Evolutionary conservation across 1,139 yeast species (phyloP).

Genomic region (Suhomyces panamericanus): DNA sequence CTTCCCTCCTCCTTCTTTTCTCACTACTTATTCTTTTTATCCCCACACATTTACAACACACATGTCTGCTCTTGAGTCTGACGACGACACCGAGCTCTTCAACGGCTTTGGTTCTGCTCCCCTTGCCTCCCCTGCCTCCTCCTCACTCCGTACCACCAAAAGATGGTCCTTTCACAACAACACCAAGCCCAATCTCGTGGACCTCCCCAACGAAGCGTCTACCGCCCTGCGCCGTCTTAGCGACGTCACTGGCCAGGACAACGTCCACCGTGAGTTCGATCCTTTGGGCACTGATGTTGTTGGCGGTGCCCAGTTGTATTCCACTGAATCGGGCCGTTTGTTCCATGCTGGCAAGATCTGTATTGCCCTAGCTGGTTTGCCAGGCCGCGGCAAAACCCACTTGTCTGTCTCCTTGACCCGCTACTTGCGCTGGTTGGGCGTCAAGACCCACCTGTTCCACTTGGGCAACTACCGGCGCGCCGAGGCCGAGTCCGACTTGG

Average conservation of each 20-base stretch:
- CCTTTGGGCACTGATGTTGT: conserved; percentile 53
- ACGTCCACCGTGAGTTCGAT: conserved; percentile 54
- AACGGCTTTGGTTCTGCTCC: conserved; percentile 45
- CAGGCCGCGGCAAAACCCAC: conserved; percentile 96
- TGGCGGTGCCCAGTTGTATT: conserved; percentile 71
- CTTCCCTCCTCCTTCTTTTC: background rate
- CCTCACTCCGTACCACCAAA: conserved; percentile 34
- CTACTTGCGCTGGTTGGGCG: conserved; percentile 93
- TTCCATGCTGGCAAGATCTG: conserved; percentile 96
- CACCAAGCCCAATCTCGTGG: conserved; percentile 40
- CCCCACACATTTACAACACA: background rate
- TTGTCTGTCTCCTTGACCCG: conserved; percentile 88
- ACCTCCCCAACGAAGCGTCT: conserved; percentile 30
- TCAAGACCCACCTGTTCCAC: conserved; percentile 87
- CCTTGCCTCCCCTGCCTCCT: conserved; percentile 23
- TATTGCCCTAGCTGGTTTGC: conserved; percentile 87
- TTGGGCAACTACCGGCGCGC: conserved; percentile 88
- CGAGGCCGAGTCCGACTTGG: conserved; percentile 52
- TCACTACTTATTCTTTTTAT: background rate
- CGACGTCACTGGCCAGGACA: conserved; percentile 49
- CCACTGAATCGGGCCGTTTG: conserved; percentile 85
- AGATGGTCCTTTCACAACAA: conserved; percentile 48
- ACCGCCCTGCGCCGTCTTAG: conserved; percentile 37
- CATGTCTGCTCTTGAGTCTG: conserved; percentile 26
- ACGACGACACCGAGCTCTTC: conserved; percentile 37